Conservation (phyloP, 345 rosid species). For the Dimocarpus longan region DNA sequence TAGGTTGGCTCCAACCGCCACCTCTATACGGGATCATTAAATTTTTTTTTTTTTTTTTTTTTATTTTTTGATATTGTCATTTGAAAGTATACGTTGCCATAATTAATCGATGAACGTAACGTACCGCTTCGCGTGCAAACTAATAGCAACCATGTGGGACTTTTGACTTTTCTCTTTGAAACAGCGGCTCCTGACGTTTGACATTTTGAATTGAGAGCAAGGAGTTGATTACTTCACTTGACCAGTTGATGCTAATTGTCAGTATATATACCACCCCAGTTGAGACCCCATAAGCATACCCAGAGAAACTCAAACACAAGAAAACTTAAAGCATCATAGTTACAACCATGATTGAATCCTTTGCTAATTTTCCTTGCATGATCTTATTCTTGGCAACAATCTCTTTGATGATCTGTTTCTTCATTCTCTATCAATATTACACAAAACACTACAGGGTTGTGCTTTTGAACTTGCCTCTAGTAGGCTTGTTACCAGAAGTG, state of each 20-base stretch:
- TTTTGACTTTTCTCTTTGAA: too few species aligned
- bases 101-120: too few species aligned
- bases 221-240: too few species aligned
- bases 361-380: neutral
- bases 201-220: neutral
- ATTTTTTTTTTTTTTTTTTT: too few species aligned
- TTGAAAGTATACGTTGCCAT: too few species aligned
- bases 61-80: too few species aligned
- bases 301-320: neutral
- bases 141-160: too few species aligned
- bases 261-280: neutral
- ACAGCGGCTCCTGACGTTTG: neutral
- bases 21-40: too few species aligned
- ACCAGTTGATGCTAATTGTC: neutral
- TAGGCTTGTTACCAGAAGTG: conserved; percentile 18
- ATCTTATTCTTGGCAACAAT: neutral
- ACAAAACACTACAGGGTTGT: neutral
- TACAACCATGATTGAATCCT: neutral
- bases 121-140: too few species aligned
- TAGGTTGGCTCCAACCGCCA: too few species aligned
- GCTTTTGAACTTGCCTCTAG: conserved; percentile 10
- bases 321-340: neutral
- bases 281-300: neutral
- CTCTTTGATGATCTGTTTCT: neutral
- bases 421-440: neutral